Evolutionary conservation across 495 filamentous ascomycete species (phyloP), one percentile per base, ranked within the genome.

Genomic region (Hypoxylon fragiforme): DNA sequence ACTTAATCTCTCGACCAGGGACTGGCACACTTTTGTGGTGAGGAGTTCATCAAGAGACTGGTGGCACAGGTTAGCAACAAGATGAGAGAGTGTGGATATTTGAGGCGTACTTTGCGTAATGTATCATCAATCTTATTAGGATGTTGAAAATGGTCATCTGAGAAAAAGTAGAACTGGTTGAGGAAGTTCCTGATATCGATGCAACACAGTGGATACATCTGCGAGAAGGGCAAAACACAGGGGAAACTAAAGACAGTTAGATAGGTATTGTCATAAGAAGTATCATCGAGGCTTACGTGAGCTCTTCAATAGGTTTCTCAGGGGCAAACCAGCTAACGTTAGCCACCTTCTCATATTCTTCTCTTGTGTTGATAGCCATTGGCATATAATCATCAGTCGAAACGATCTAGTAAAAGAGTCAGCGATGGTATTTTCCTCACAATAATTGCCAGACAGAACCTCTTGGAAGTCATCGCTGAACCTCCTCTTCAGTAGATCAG

Each of bases 311-410:
- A 35, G 85, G 68, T 49, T 86, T 89, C 8, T 94, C 89, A 35
- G 90, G 91, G 7, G 78, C 85, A 66, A 94, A 96, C 91, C 92
- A 97, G 69, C 84, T 92, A 44, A 96, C 90, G 48, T 87, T 89
- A 58, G 96, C 82, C 18, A 99, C 92, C 62, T 96, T 95, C 54
- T 95, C 89, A 67, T 95, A 97, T 62, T 97, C 91, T 49, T 95
- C 91, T n/a, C 78, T 58, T 18, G 85, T 89, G 52, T 88, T 85
- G 62, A 97, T 95, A 4, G 89, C 85, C 95, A 99, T 97, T 14
- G 95, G 95, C 92, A 97, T 97, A 70, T 97, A 99, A 67, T 99
- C 94, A 67, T 99, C 94, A 9, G 91, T 95, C 8, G 86, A 89
- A 20, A 99, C 90, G 69, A 96, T 95, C 85, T 94, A 84, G 60